These are phyloP conservation scores for Geotrichum candidum DNA, from an alignment of 1,139 yeast species.

Conservation along the genomic window DNA sequence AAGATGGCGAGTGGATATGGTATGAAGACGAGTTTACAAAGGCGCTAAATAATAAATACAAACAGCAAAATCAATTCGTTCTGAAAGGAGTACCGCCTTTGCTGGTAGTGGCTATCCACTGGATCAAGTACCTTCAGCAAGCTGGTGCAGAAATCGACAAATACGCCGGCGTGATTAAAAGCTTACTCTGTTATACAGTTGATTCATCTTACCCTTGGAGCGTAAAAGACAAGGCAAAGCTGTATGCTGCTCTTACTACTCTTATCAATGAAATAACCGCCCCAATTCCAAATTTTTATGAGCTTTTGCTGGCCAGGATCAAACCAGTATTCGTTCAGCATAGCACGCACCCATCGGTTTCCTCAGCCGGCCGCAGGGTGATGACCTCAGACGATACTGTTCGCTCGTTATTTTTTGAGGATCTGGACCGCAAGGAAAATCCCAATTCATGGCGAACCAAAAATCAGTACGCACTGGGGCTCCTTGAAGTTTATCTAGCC, in stretches of 20 bases:
- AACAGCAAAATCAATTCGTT: conserved; percentile 3
- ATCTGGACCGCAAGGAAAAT: not conserved
- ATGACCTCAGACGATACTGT: conserved; percentile 5
- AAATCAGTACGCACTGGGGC: conserved; percentile 27
- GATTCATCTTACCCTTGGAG: conserved; percentile 12
- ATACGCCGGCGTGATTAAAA: not conserved
- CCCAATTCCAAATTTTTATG: not conserved
- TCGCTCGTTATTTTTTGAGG: not conserved
- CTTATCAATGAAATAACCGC: not conserved
- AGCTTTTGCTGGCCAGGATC: conserved; percentile 3
- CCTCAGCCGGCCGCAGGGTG: conserved; percentile 21
- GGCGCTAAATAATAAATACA: conserved; percentile 5
- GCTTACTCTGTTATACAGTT: conserved; percentile 7
- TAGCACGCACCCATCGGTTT: conserved; percentile 18
- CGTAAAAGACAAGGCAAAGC: not conserved
- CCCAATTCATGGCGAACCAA: conserved; percentile 34
- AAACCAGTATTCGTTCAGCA: conserved; percentile 19
- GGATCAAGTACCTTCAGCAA: not conserved
- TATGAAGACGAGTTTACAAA: conserved; percentile 20
- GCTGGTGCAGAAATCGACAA: not conserved
- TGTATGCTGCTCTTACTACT: not conserved
- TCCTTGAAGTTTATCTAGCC: conserved; percentile 35
- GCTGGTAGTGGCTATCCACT: conserved; percentile 12
- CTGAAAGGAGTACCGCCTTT: conserved; percentile 8
- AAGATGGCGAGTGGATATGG: conserved; percentile 25